phyloP scores from a whole-genome alignment of 176 grass and related monocot genomes.

The Juncus inflexus region DNA sequence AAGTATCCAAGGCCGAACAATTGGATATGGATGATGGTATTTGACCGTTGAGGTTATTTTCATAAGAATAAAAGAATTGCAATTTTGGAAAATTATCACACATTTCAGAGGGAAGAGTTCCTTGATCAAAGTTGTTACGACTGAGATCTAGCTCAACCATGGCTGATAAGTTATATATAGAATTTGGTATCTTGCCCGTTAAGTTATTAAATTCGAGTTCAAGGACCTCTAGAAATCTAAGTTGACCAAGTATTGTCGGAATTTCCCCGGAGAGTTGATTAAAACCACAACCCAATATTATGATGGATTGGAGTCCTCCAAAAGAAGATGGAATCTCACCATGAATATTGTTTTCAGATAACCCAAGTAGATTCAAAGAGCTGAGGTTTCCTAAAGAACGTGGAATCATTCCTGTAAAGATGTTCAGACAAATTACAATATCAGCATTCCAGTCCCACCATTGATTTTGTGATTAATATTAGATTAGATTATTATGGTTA shows the following conservation, averaged over 20 bases:
- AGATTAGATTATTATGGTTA: neutral
- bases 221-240: neutral
- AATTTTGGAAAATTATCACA: slow-evolving; percentile 33
- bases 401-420: slow-evolving; percentile 25
- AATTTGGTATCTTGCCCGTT: slow-evolving; percentile 36
- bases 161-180: slow-evolving; percentile 32
- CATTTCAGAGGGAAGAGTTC: slow-evolving; percentile 26
- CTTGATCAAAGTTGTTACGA: slow-evolving; percentile 32
- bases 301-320: neutral
- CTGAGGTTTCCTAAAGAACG: slow-evolving; percentile 9
- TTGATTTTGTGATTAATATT: too few relatives aligned
- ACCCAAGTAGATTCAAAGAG: neutral
- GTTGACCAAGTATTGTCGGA: neutral
- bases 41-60: slow-evolving; percentile 24
- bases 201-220: neutral
- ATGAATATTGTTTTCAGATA: slow-evolving; percentile 6
- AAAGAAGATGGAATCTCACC: slow-evolving; percentile 23
- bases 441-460: too few relatives aligned
- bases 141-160: slow-evolving; percentile 24
- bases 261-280: slow-evolving; percentile 8
- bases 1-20: neutral
- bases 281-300: neutral
- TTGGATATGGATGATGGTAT: slow-evolving; percentile 33
- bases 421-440: neutral
- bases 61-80: neutral